Evolutionary conservation across 1,284 basidiomycete species (phyloP), one percentile per base, ranked within the genome.

Genomic region (Phlebopus sp.): DNA sequence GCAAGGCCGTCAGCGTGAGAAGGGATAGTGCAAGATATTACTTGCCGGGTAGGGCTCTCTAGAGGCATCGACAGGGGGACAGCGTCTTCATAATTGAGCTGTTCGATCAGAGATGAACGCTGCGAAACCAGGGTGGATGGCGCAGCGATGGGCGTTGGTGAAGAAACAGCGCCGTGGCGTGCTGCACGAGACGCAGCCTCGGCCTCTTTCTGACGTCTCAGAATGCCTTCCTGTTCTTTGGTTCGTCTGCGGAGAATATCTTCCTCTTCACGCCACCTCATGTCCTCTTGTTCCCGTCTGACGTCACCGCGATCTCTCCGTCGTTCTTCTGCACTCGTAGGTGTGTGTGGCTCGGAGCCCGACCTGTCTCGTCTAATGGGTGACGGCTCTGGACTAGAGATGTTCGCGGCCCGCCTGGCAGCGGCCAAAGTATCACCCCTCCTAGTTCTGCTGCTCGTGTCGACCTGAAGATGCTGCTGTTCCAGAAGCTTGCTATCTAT

Each of bases 201-300:
- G 37, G 66, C 67, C 56, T 78, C 75, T 46, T 70, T 72, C 52
- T 78, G 77, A 39, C 75, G 66, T 31, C 62, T 71, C n/a, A 69
- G 17, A 42, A 78, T 78, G 1, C 71, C 75, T 5, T 74, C 75
- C 35, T 75, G 72, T 50, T 79, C 76, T 44, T 66, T 63, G 36
- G 57, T 57, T 32, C 69, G 61, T 51, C 67, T 63, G 36, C 68
- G 50, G 29, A 23, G 44, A 0, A n/a, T 13, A 1, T 63, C 64
- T 30, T 70, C 68, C 30, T 70, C 63, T 30, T 69, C 70, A n/a
- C 56, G 57, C 36, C 55, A 52, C 46, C 51, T 62, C 35, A 42
- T 35, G 38, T 61, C 63, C 47, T 62, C 60, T 38, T 63, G 59
- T 14, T 58, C 41, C 43, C 59, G 37, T 27, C 53, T 40, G 11